phyloP scores from a whole-genome alignment of 225 moss, liverwort and hornwort genomes.

The Thuidium tamariscinum region DNA sequence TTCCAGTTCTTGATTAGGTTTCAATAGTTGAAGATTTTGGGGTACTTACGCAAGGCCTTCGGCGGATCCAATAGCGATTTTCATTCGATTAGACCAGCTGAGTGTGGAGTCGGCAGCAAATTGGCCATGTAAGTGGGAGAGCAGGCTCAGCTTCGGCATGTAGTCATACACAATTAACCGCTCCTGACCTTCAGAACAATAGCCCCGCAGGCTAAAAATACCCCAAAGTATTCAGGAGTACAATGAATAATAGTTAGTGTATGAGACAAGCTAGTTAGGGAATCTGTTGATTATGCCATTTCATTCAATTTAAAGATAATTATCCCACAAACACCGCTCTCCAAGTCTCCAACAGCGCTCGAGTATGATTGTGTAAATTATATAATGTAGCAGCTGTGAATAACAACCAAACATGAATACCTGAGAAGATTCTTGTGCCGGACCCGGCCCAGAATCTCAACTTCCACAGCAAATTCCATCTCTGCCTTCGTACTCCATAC shows the following conservation, averaged over 20 bases:
- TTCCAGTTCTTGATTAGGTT: background rate
- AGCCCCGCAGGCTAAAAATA: conserved; percentile 55
- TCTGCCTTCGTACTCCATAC: conserved; percentile 98
- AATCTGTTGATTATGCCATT: background rate
- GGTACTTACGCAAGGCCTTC: conserved; percentile 85
- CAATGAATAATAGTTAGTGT: background rate
- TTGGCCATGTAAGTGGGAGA: conserved; percentile 89
- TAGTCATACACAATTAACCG: conserved; percentile 95
- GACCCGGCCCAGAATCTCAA: conserved; percentile 89
- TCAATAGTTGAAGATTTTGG: background rate
- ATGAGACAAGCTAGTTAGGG: background rate
- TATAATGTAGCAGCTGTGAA: background rate
- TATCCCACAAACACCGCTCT: background rate
- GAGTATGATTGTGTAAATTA: background rate
- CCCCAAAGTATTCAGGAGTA: background rate
- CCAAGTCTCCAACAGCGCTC: background rate
- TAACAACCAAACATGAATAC: background rate
- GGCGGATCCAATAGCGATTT: conserved; percentile 82
- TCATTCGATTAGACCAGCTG: conserved; percentile 74
- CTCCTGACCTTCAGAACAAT: conserved; percentile 97
- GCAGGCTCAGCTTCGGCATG: conserved; percentile 85
- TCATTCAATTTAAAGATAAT: background rate
- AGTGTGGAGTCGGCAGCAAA: conserved; percentile 63
- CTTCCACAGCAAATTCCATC: conserved; percentile 98
- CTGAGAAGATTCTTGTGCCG: conserved; percentile 76